Evolutionary conservation across 148 eudicot genomes (phyloP).

Genomic region (Beta vulgaris): DNA sequence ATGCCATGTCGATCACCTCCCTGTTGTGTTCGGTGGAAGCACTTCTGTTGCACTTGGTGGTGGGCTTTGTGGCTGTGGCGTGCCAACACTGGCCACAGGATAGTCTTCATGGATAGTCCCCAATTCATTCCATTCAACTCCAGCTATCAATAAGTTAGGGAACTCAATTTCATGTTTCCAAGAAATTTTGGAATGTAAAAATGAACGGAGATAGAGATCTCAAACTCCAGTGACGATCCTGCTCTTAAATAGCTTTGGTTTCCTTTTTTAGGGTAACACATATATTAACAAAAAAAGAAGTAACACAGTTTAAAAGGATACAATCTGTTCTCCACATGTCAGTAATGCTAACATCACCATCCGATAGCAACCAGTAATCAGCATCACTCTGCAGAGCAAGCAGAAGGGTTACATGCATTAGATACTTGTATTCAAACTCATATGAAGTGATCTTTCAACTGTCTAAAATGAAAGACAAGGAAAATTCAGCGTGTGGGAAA

Average conservation of each 20-base stretch:
- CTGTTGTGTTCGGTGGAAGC: constrained; percentile 31
- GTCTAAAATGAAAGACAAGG: too few relatives aligned
- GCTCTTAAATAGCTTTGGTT: neutral
- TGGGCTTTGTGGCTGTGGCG: constrained; percentile 59
- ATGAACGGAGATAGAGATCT: neutral
- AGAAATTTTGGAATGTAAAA: neutral
- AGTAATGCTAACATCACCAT: constrained; percentile 82
- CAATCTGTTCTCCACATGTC: constrained; percentile 89
- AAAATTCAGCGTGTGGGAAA: neutral
- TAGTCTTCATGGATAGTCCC: constrained; percentile 50
- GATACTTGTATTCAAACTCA: too few relatives aligned
- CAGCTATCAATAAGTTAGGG: constrained; percentile 54
- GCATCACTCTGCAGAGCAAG: constrained; percentile 63
- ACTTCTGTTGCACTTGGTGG: constrained; percentile 35
- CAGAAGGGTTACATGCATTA: constrained; percentile 8
- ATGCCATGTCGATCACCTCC: constrained; percentile 25
- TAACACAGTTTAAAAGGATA: constrained; percentile 44
- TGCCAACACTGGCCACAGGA: constrained; percentile 37
- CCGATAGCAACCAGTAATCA: constrained; percentile 94
- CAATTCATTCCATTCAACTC: constrained; percentile 64
- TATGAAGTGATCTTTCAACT: too few relatives aligned
- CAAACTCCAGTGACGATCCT: neutral
- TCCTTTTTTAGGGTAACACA: neutral
- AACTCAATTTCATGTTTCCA: constrained; percentile 12
- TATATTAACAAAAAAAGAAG: neutral